These are phyloP conservation scores for Pseudofabraea citricarpa DNA, from an alignment of 2,329 filamentous ascomycete genomes.

Conservation along the genomic window DNA sequence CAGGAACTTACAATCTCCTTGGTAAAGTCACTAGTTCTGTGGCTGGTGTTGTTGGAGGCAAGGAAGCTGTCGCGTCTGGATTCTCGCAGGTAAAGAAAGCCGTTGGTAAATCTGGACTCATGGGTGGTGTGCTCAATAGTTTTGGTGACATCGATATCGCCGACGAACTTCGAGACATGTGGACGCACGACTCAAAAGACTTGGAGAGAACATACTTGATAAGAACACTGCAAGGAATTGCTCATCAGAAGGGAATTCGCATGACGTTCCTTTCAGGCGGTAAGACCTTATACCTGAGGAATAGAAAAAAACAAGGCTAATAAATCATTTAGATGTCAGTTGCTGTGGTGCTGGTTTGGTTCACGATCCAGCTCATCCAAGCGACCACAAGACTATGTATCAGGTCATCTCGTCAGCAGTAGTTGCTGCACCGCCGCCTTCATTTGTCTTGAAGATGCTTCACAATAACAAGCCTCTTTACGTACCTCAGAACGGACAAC, in stretches of 20 bases:
- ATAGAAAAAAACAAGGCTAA: too few relatives aligned
- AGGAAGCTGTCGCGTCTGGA: slow-evolving; percentile 85
- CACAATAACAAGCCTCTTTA: slow-evolving; percentile 93
- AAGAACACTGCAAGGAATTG: slow-evolving; percentile 88
- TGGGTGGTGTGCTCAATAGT: slow-evolving; percentile 92
- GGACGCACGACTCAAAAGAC: slow-evolving; percentile 98
- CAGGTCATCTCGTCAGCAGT: slow-evolving; percentile 92
- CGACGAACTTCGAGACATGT: slow-evolving; percentile 92
- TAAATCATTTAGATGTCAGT: slow-evolving; percentile 70
- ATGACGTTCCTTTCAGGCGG: slow-evolving; percentile 96
- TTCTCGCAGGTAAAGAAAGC: slow-evolving; percentile 96
- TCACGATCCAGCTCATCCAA: slow-evolving; percentile 86
- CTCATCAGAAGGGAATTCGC: slow-evolving; percentile 89
- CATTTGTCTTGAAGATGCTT: slow-evolving; percentile 89
- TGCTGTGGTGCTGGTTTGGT: slow-evolving; percentile 88
- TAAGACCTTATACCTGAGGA: too few relatives aligned
- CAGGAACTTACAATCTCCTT: slow-evolving; percentile 91
- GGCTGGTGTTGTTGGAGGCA: slow-evolving; percentile 91
- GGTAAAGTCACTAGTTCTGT: slow-evolving; percentile 94
- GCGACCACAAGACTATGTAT: slow-evolving; percentile 99
- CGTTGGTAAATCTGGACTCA: slow-evolving; percentile 89
- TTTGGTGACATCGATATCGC: slow-evolving; percentile 95
- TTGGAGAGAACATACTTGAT: slow-evolving; percentile 95
- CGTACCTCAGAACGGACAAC: slow-evolving; percentile 83
- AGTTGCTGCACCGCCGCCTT: slow-evolving; percentile 79